Evolutionary conservation across 1,139 yeast species (phyloP), one percentile per base, ranked within the genome.

Genomic region (Magnusiomyces clavatus): DNA sequence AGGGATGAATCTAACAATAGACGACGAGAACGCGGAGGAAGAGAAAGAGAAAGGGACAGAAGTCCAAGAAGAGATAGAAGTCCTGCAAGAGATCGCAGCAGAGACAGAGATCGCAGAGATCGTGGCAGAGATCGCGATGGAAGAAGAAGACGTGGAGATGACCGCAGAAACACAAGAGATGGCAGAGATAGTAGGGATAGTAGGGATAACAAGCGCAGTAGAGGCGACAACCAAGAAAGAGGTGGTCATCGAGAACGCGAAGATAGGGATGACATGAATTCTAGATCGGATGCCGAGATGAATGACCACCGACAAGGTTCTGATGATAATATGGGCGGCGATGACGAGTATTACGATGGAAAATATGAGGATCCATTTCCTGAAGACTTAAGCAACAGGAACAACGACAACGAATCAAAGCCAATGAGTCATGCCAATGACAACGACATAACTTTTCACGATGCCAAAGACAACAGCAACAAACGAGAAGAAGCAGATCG

Each of bases 51-150:
- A 35, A 54, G 55, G 10, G 54, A 55, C 31, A 20, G 52, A 34
- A 46, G 55, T 13, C 72, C 86, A 87, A 65, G 76, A 79, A 54
- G 73, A 84, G 54, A 83, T 79, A 63, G 95, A 83, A 54, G 88
- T 86, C 65, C 75, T 86, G 69, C 82, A 77, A 56, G 77, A 77
- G 59, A 86, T 94, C 49, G 71, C 86, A 57, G 51, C 51, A 51
- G 58, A 14, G 54, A 52, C 46, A 52, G 56, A 46, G 54, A 52
- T 42, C 52, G 56, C 45, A 43, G 62, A 13, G 62, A 58, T 24
- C 54, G 59, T 36, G 56, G 61, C 14, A 52, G 58, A 11, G 54
- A 49, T n/a, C 54, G 52, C 8, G 52, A 57, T 37, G 39, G 56
- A 34, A 41, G 59, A 24, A 51, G 49, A 47, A 53, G 54, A 36